Base-by-base conservation (phyloP, 176 grass and related monocot genomes). In the Oryza glumipatula region DNA sequence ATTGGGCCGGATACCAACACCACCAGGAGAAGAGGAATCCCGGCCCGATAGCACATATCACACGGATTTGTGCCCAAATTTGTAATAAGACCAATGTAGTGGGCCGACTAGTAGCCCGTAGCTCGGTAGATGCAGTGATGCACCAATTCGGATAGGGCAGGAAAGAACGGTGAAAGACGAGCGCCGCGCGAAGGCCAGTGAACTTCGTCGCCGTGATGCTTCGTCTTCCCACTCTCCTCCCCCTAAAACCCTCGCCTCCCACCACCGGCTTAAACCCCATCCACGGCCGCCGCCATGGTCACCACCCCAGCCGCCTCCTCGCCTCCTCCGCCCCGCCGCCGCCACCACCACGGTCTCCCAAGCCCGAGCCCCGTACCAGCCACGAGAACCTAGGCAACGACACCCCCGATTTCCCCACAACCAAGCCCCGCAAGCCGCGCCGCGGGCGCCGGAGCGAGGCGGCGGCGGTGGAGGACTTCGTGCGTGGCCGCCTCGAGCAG, bases 391-490 rank as follows among this genome's bases (percentile, higher is more conserved):
- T 70, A 8, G 65, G 71, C 15, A 65, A 22, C 64, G 12, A 8
- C 33, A 12, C 56, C 26, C 24, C 65, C 3, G 80, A 2, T 63
- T 79, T 86, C 35, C 90, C 80, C 46, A 30, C 70, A 14, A 87
- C 87, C 28, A 94, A 87, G 11, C 84, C 96, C 28, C 83, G 73
- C n/a, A 94, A 92, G 70, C 85, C 87, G 10, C 81, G 86, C 0
- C 85, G 91, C 15, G 88, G 91, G 11, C 88, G 88, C 39, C 86
- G 88, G 11, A 70, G 93, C 71, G 91, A 95, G 78, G 75, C 81
- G 15, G 83, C 64, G 68, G 87, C 91, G 3, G 91, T 93, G 85
- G 90, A 99, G 89, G 88, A 99, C 77, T 92, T 90, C 70, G 91
- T 99, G 35, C 82, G 88, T 45, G 80, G 79, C 73, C 93, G 92